phyloP scores from a whole-genome alignment of 306 rosid species.

The Vigna nakashimae region DNA sequence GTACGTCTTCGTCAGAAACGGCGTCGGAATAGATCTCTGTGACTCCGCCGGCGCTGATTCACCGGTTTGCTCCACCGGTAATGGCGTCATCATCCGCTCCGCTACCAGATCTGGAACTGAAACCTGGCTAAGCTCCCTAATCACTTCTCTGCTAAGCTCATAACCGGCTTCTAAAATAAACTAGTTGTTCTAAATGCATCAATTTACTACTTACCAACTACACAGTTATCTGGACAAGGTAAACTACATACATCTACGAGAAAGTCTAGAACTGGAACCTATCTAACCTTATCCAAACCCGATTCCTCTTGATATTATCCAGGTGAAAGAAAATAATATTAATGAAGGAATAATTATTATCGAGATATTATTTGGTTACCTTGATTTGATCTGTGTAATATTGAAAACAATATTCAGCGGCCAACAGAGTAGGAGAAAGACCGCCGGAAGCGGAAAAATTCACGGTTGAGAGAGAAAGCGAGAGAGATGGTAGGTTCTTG shows the following conservation, averaged over 20 bases:
- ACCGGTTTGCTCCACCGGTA: conserved; percentile 73
- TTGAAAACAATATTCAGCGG: background rate
- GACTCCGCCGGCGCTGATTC: conserved; percentile 67
- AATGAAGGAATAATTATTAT: background rate
- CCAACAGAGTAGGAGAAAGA: conserved; percentile 12
- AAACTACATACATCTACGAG: background rate
- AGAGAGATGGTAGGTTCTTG: conserved; percentile 39
- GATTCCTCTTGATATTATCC: background rate
- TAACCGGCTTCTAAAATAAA: background rate
- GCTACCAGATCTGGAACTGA: conserved; percentile 59
- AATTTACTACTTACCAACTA: background rate
- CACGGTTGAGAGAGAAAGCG: conserved; percentile 27
- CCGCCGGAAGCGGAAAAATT: background rate
- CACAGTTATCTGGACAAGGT: background rate
- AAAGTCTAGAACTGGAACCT: background rate
- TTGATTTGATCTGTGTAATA: background rate
- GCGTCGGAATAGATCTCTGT: conserved; percentile 93
- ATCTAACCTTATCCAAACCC: background rate
- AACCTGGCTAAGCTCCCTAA: background rate
- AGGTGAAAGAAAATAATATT: background rate
- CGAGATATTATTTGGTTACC: conserved; percentile 21
- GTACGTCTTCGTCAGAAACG: conserved; percentile 82
- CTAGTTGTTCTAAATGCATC: background rate
- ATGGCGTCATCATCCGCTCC: conserved; percentile 56
- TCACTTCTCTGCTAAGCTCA: background rate